Percentiles rank a stretch among this genome's conserved stretches.
These are phyloP conservation scores for Sugiyamaella lignohabitans DNA, from an alignment of 805 yeast genomes.

Conservation along the genomic window DNA sequence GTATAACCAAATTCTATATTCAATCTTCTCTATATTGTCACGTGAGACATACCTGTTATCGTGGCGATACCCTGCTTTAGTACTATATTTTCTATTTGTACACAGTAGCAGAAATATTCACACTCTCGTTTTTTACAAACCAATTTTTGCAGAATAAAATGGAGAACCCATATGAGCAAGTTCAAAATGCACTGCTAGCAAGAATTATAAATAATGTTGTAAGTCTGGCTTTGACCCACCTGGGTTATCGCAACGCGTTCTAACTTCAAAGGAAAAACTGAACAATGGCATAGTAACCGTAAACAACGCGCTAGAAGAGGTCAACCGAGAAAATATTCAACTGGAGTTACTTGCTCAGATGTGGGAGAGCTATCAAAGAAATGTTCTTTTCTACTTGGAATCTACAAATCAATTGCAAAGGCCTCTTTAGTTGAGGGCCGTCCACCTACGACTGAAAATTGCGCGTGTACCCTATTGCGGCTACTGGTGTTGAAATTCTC, in stretches of 20 bases:
- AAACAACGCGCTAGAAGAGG: slow-evolving; percentile 51
- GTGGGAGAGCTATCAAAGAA: slow-evolving; percentile 71
- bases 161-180: slow-evolving; percentile 86
- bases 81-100: too few relatives aligned
- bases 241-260: background rate
- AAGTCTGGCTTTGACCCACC: slow-evolving; percentile 36
- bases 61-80: too few relatives aligned
- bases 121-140: too few relatives aligned
- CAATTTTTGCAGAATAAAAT: too few relatives aligned
- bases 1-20: too few relatives aligned
- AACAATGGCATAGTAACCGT: slow-evolving; percentile 63
- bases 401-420: slow-evolving; percentile 45
- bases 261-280: slow-evolving; percentile 47
- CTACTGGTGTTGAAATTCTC: too few relatives aligned
- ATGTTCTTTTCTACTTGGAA: slow-evolving; percentile 65
- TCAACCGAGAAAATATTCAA: slow-evolving; percentile 61
- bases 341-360: slow-evolving; percentile 66
- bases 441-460: too few relatives aligned
- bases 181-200: slow-evolving; percentile 65
- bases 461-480: too few relatives aligned
- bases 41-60: too few relatives aligned
- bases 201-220: slow-evolving; percentile 74
- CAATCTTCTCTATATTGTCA: too few relatives aligned
- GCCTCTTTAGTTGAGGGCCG: too few relatives aligned
- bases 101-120: too few relatives aligned